Evolutionary conservation across 352 stramenopile genomes (phyloP).

Genomic region (Phytophthora citricola): DNA sequence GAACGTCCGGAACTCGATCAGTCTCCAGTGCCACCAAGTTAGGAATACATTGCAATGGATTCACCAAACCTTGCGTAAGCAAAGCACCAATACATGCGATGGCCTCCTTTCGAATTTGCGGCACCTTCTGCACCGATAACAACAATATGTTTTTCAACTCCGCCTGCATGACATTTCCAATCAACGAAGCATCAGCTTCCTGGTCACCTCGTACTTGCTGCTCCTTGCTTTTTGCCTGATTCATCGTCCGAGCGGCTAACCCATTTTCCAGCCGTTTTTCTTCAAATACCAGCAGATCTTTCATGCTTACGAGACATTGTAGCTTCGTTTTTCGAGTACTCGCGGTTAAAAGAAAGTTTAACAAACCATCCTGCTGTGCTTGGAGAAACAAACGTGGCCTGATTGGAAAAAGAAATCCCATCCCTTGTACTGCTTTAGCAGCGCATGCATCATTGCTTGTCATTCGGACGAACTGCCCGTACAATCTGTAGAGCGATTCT

Average conservation of each 20-base stretch:
- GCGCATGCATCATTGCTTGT: conserved; percentile 52
- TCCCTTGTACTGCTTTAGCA: conserved; percentile 81
- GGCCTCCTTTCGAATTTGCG: conserved; percentile 74
- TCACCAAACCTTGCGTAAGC: conserved; percentile 82
- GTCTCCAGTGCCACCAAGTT: conserved; percentile 82
- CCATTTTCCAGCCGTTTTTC: conserved; percentile 73
- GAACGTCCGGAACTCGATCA: conserved; percentile 69
- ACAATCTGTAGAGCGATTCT: conserved; percentile 69
- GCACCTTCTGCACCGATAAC: conserved; percentile 58
- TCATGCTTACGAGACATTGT: conserved; percentile 80
- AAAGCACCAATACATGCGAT: conserved; percentile 70
- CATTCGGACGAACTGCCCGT: conserved; percentile 54
- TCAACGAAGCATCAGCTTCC: conserved; percentile 84
- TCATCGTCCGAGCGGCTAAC: conserved; percentile 42
- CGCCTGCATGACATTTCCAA: conserved; percentile 88
- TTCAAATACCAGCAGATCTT: conserved; percentile 74
- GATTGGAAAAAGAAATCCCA: conserved; percentile 82
- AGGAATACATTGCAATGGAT: conserved; percentile 78
- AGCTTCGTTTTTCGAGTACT: conserved; percentile 56
- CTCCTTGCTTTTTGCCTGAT: conserved; percentile 69
- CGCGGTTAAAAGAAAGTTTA: conserved; percentile 55
- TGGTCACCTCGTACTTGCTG: conserved; percentile 88
- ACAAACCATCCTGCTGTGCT: conserved; percentile 72
- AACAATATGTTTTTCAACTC: conserved; percentile 70
- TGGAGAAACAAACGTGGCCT: conserved; percentile 73